These are phyloP conservation scores for Talaromyces trachyspermus DNA, from an alignment of 495 filamentous ascomycete species.

Conservation along the genomic window DNA sequence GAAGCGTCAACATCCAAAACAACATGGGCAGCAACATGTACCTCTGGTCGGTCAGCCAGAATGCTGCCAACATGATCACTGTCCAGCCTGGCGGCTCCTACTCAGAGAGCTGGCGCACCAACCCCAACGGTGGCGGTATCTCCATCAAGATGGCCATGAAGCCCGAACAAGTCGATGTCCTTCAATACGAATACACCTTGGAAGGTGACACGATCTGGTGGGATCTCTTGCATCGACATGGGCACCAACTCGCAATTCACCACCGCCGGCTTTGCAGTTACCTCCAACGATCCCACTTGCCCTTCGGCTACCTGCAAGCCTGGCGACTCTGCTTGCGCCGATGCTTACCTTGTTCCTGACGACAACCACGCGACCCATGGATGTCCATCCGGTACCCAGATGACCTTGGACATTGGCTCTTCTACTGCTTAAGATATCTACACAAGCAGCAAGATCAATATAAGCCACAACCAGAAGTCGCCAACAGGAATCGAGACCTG, in stretches of 20 bases:
- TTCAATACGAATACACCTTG: slow-evolving; percentile 43
- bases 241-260: slow-evolving; percentile 29
- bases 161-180: slow-evolving; percentile 25
- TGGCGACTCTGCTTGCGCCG: slow-evolving; percentile 31
- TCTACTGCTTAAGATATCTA: neutral
- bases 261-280: slow-evolving; percentile 34
- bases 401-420: slow-evolving; percentile 27
- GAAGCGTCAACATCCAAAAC: slow-evolving; percentile 29
- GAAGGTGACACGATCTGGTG: slow-evolving; percentile 31
- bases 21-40: slow-evolving; percentile 32
- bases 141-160: slow-evolving; percentile 40
- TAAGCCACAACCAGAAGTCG: neutral
- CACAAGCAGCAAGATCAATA: neutral
- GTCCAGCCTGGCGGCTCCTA: slow-evolving; percentile 25
- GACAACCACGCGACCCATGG: slow-evolving; percentile 43
- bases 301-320: slow-evolving; percentile 32
- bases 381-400: slow-evolving; percentile 36
- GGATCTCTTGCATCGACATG: slow-evolving; percentile 42
- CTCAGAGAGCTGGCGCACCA: slow-evolving; percentile 27
- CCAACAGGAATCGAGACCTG: neutral
- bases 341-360: slow-evolving; percentile 36
- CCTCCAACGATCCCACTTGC: slow-evolving; percentile 27
- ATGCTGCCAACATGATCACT: slow-evolving; percentile 27
- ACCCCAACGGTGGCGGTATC: slow-evolving; percentile 38
- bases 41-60: slow-evolving; percentile 34